phyloP scores from a whole-genome alignment of 495 filamentous ascomycete species.

The Penicillium waksmanii region DNA sequence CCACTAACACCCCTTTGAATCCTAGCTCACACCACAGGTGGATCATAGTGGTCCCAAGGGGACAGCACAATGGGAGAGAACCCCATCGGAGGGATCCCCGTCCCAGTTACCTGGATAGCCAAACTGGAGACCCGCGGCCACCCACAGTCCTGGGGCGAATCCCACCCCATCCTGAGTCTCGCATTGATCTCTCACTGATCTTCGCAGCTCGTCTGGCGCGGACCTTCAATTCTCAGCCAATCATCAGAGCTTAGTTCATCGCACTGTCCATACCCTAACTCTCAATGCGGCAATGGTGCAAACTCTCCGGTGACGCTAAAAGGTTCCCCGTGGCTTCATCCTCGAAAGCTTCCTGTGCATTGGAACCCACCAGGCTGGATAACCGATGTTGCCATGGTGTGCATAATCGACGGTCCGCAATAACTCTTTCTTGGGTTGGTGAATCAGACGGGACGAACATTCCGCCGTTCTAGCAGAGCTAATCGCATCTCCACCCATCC shows the following conservation, averaged over 20 bases:
- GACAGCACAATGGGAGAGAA: constrained; percentile 1
- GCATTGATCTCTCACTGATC: constrained; percentile 14
- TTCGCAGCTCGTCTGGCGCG: constrained; percentile 21
- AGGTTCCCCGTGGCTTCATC: constrained; percentile 26
- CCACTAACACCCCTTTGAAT: not conserved
- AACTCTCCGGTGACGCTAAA: constrained; percentile 24
- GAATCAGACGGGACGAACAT: not conserved
- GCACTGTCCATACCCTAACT: constrained; percentile 10
- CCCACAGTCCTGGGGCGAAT: constrained; percentile 7
- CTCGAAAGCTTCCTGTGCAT: constrained; percentile 19
- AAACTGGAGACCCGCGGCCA: constrained; percentile 9
- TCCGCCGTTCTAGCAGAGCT: constrained; percentile 3
- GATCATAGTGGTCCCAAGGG: not conserved
- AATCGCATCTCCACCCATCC: constrained; percentile 3
- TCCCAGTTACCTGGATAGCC: constrained; percentile 32
- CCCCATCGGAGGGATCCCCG: constrained; percentile 3
- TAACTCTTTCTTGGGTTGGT: not conserved
- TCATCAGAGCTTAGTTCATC: constrained; percentile 11
- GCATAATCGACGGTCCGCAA: constrained; percentile 9
- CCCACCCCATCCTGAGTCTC: not conserved
- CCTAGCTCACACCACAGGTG: not conserved
- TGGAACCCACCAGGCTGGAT: constrained; percentile 23
- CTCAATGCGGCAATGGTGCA: constrained; percentile 12
- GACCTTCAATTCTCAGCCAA: constrained; percentile 22
- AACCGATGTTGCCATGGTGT: constrained; percentile 12